A percentile compares a stretch with the other conserved stretches of the same genome.
These are phyloP conservation scores for Saccharomycopsis fodiens DNA, from an alignment of 805 yeast species.

Conservation along the genomic window DNA sequence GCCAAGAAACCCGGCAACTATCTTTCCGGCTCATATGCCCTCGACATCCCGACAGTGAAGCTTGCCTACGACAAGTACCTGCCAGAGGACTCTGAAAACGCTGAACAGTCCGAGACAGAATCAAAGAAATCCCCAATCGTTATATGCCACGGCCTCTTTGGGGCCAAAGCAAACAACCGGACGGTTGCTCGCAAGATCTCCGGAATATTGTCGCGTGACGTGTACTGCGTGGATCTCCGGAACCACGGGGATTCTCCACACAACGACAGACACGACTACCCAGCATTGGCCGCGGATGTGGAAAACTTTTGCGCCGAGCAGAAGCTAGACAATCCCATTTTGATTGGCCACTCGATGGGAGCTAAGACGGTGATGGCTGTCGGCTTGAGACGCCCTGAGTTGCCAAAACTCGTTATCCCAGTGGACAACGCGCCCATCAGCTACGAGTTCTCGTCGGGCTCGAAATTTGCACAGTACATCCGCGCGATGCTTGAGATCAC, in stretches of 20 bases:
- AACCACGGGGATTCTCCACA: conserved; percentile 95
- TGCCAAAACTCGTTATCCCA: conserved; percentile 55
- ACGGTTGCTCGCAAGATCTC: conserved; percentile 62
- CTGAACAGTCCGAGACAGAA: neutral
- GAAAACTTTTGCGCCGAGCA: conserved; percentile 53
- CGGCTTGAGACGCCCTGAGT: conserved; percentile 57
- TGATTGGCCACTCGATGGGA: conserved; percentile 86
- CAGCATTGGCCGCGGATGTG: conserved; percentile 80
- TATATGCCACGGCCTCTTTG: conserved; percentile 85
- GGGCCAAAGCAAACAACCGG: conserved; percentile 73
- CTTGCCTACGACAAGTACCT: conserved; percentile 44
- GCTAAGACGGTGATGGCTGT: conserved; percentile 91
- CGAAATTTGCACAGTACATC: conserved; percentile 59
- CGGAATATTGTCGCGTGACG: conserved; percentile 41
- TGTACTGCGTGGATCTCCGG: conserved; percentile 69
- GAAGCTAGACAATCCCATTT: conserved; percentile 41
- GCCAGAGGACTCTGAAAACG: conserved; percentile 22
- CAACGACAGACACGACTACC: conserved; percentile 61
- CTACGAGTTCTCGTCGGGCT: conserved; percentile 41
- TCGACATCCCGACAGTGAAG: conserved; percentile 43
- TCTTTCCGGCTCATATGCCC: conserved; percentile 23
- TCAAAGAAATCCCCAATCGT: conserved; percentile 61
- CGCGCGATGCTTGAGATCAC: conserved; percentile 52
- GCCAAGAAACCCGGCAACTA: neutral
- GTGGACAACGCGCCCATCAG: conserved; percentile 91